A percentile compares a stretch with the other conserved stretches of the same genome.
These are phyloP conservation scores for Purpureocillium lavendulum DNA, from an alignment of 2,329 filamentous ascomycete species.

Conservation along the genomic window DNA sequence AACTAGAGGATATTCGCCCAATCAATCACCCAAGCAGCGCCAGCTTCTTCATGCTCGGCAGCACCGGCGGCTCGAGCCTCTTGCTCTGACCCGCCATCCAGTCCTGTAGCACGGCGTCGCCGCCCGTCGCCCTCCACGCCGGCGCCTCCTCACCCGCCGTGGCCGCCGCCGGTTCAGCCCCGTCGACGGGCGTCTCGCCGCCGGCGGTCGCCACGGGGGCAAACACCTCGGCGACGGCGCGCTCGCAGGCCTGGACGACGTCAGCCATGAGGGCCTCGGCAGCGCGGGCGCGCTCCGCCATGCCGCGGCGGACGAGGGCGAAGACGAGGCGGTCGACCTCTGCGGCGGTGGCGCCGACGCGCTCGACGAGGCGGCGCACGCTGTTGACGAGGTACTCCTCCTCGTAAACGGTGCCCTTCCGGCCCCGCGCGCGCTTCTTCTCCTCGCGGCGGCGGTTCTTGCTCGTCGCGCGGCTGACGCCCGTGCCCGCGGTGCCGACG, in stretches of 20 bases:
- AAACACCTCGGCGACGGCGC: constrained; percentile 66
- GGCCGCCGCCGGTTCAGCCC: constrained; percentile 3
- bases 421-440: constrained; percentile 86
- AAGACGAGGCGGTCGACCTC: constrained; percentile 71
- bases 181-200: constrained; percentile 5
- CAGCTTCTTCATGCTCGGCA: constrained; percentile 40
- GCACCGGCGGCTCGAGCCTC: constrained; percentile 37
- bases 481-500: constrained; percentile 61
- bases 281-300: constrained; percentile 79
- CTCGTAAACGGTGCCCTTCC: constrained; percentile 96
- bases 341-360: constrained; percentile 62
- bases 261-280: constrained; percentile 68
- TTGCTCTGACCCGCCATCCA: constrained; percentile 36
- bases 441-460: constrained; percentile 88
- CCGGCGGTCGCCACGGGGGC: too few relatives aligned
- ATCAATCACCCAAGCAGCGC: constrained; percentile 41
- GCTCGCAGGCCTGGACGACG: constrained; percentile 61
- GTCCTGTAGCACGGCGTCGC: constrained; percentile 43
- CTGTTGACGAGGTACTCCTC: constrained; percentile 94
- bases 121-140: constrained; percentile 32
- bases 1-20: too few relatives aligned
- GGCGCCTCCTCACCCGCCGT: constrained; percentile 9
- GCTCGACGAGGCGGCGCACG: constrained; percentile 72
- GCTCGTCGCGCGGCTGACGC: constrained; percentile 68
- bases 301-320: constrained; percentile 68